These are phyloP conservation scores for Datisca glomerata DNA, from an alignment of 306 rosid species.

Conservation along the genomic window DNA sequence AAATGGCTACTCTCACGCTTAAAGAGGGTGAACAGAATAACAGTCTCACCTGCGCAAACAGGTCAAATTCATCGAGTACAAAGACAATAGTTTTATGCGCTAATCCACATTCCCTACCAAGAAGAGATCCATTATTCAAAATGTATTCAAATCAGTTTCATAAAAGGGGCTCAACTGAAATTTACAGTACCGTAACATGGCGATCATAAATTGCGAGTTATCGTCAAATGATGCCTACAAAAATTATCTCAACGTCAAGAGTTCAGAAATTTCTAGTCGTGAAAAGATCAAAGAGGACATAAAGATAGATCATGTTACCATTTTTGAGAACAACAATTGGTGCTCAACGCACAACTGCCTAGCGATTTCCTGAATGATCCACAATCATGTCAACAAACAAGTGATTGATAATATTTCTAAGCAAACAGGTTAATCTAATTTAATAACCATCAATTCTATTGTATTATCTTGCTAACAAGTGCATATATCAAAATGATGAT, in stretches of 20 bases:
- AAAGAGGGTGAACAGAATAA: conserved; percentile 3
- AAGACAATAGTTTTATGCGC: conserved; percentile 87
- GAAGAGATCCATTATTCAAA: conserved; percentile 18
- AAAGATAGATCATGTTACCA: conserved; percentile 35
- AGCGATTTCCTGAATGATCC: conserved; percentile 73
- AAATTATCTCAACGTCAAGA: conserved; percentile 18
- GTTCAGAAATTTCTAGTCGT: conserved; percentile 5
- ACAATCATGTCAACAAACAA: conserved; percentile 16
- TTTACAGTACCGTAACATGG: conserved; percentile 88
- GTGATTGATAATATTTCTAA: conserved; percentile 3
- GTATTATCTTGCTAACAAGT: too few species aligned
- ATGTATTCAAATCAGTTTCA: conserved; percentile 5
- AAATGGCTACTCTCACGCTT: not conserved
- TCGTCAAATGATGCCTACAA: conserved; percentile 87
- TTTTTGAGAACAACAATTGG: conserved; percentile 67
- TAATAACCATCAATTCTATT: too few species aligned
- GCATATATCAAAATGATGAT: too few species aligned
- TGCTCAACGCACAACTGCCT: conserved; percentile 83
- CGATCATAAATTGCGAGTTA: conserved; percentile 81
- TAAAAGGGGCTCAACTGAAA: conserved; percentile 17
- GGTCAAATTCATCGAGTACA: conserved; percentile 83
- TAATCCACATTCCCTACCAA: conserved; percentile 76
- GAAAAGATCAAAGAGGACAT: not conserved
- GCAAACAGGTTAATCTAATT: too few species aligned
- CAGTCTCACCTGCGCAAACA: conserved; percentile 77